Evolutionary conservation across 2,329 filamentous ascomycete genomes (phyloP), one percentile per base, ranked within the genome.

Genomic region (Exutisphaerella laricina): DNA sequence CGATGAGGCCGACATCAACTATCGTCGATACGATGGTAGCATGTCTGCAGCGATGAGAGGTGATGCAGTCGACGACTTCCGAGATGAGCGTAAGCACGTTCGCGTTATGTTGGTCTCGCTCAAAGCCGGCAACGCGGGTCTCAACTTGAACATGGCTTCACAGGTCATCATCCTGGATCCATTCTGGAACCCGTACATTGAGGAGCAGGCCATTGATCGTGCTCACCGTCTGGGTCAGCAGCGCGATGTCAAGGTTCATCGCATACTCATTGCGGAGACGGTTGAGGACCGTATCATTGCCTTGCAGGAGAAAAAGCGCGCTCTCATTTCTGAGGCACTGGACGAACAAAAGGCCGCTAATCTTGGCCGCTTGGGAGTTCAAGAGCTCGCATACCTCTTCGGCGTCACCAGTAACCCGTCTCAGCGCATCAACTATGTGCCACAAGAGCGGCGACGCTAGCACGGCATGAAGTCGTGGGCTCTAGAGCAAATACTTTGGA

Each of bases 131-230:
- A 90, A 90, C 55, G 81, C 88, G 0, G 89, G 89, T 1, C 75
- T 96, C 33, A 96, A 96, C 58, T 74, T 96, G 16, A 86, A 84
- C 28, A 79, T 80, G 13, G 89, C 88, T 0, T 87, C 82, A 1
- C 83, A 88, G 50, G 86, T 95, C 53, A 87, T 96, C 63, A 85
- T 95, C 51, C 80, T 94, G 59, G 88, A 95, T 60, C 88, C 88
- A 0, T 94, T 94, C 68, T 95, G 88, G 87, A 96, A 95, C 51
- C 89, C 88, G 0, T 94, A 84, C 60, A 84, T 94, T 36, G 89
- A 95, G 66, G 87, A 88, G 65, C 89, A 96, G 66, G 89, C 89
- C 3, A 82, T 95, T 38, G 89, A 94, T 62, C 84, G 89, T 16
- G 86, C 88, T 2, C 84, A 95, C 64, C 84, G 89, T 7, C 89